These are phyloP conservation scores for Naganishia onofrii DNA, from an alignment of 768 basidiomycete genomes.

Conservation along the genomic window DNA sequence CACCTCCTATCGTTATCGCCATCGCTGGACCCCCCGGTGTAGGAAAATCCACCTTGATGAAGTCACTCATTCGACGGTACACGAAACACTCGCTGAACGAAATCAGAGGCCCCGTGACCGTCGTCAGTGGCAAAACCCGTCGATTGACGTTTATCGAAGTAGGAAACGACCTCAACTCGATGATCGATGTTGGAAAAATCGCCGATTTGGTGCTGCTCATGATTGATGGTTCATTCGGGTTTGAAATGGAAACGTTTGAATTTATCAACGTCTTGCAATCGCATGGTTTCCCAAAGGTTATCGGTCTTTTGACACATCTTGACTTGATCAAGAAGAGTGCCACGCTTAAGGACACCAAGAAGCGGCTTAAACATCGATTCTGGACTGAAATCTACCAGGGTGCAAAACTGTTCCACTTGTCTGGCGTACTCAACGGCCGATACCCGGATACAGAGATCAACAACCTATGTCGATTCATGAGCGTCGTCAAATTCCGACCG, in stretches of 20 bases:
- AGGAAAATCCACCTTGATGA: conserved; percentile 90
- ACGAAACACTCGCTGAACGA: conserved; percentile 90
- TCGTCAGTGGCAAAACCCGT: conserved; percentile 87
- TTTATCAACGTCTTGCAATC: conserved; percentile 95
- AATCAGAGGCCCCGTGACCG: conserved; percentile 87
- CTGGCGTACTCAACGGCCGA: conserved; percentile 92
- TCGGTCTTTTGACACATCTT: conserved; percentile 91
- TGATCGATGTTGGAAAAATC: conserved; percentile 97
- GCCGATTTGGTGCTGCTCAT: conserved; percentile 94
- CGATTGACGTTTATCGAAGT: conserved; percentile 96
- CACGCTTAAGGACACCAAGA: conserved; percentile 83
- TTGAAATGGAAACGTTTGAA: conserved; percentile 99
- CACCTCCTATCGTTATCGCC: conserved; percentile 90
- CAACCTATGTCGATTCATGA: conserved; percentile 92
- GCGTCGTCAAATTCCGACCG: conserved; percentile 97
- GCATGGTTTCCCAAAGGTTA: conserved; percentile 97
- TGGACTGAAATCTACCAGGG: conserved; percentile 99
- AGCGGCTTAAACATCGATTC: conserved; percentile 92
- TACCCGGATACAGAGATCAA: conserved; percentile 96
- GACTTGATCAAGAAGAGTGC: conserved; percentile 92
- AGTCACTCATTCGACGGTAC: conserved; percentile 83
- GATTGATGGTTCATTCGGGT: conserved; percentile 96
- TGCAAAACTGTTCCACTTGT: conserved; percentile 95
- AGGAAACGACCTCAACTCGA: conserved; percentile 94
- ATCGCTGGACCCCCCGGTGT: conserved; percentile 96